Evolutionary conservation across 257 asterid genomes (phyloP).

Genomic region (Petunia axillaris): DNA sequence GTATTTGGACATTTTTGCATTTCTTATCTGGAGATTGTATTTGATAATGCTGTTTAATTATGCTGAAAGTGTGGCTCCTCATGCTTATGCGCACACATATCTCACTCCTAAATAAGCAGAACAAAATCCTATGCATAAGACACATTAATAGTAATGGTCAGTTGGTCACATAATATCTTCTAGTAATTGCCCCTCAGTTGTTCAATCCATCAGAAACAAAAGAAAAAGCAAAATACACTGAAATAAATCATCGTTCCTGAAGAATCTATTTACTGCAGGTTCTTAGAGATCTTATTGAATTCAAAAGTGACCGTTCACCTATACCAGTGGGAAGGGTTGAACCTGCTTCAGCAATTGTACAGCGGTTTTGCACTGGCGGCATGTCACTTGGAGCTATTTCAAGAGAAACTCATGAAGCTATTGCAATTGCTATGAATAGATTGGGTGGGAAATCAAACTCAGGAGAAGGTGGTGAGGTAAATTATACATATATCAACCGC

Average conservation of each 20-base stretch:
- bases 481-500: neutral
- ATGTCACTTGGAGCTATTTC: constrained; percentile 99
- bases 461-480: constrained; percentile 99
- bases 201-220: constrained; percentile 11
- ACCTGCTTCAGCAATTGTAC: constrained; percentile 85
- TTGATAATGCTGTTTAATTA: neutral
- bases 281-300: constrained; percentile 92
- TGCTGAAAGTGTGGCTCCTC: neutral
- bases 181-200: constrained; percentile 9
- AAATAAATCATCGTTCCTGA: neutral
- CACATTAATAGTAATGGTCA: neutral
- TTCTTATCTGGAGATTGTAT: constrained; percentile 20
- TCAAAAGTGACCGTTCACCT: constrained; percentile 80
- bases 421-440: constrained; percentile 99
- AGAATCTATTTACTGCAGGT: constrained; percentile 55
- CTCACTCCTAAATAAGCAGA: neutral
- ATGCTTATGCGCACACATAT: constrained; percentile 12
- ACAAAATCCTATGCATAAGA: neutral
- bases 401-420: constrained; percentile 98
- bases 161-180: constrained; percentile 3
- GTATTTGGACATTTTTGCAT: neutral
- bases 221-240: neutral
- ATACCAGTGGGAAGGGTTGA: constrained; percentile 97
- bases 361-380: constrained; percentile 98
- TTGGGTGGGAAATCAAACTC: constrained; percentile 96